A percentile compares a stretch with the other conserved stretches of the same genome.
Evolutionary conservation across 805 yeast genomes (phyloP).

Genomic region (Wickerhamomyces sydowiorum): DNA sequence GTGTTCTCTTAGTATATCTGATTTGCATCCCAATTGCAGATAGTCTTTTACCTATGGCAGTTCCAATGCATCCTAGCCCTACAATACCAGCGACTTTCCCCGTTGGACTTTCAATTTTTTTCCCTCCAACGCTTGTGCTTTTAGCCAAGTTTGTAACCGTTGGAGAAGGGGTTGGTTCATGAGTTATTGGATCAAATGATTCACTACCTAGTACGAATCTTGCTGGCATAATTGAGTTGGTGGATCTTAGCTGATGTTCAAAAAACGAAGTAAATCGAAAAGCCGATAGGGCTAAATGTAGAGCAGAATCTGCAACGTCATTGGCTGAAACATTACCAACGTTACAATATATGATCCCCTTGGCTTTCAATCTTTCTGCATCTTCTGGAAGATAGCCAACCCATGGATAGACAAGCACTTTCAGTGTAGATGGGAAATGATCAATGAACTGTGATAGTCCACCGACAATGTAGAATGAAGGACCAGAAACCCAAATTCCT

Average conservation of each 20-base stretch:
- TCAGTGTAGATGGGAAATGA: slow-evolving; percentile 39
- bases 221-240: slow-evolving; percentile 36
- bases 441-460: slow-evolving; percentile 38
- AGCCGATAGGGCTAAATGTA: slow-evolving; percentile 49
- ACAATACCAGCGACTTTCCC: slow-evolving; percentile 55
- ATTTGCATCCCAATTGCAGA: slow-evolving; percentile 56
- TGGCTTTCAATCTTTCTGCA: slow-evolving; percentile 33
- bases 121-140: slow-evolving; percentile 40
- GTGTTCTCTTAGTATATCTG: slow-evolving; percentile 51
- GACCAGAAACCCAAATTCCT: slow-evolving; percentile 54
- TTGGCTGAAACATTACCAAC: slow-evolving; percentile 53
- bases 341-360: slow-evolving; percentile 54
- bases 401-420: slow-evolving; percentile 47
- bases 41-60: slow-evolving; percentile 51
- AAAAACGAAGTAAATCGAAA: slow-evolving; percentile 52
- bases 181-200: slow-evolving; percentile 25
- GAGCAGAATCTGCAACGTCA: slow-evolving; percentile 68
- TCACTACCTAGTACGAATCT: slow-evolving; percentile 32
- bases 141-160: slow-evolving; percentile 34
- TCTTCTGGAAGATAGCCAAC: slow-evolving; percentile 57
- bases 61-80: slow-evolving; percentile 75
- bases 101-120: slow-evolving; percentile 42
- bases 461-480: slow-evolving; percentile 36
- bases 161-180: slow-evolving; percentile 20
- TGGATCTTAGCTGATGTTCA: slow-evolving; percentile 32